Evolutionary conservation across 305 asterid species (phyloP), one percentile per base, ranked within the genome.

Genomic region (Andrographis paniculata): DNA sequence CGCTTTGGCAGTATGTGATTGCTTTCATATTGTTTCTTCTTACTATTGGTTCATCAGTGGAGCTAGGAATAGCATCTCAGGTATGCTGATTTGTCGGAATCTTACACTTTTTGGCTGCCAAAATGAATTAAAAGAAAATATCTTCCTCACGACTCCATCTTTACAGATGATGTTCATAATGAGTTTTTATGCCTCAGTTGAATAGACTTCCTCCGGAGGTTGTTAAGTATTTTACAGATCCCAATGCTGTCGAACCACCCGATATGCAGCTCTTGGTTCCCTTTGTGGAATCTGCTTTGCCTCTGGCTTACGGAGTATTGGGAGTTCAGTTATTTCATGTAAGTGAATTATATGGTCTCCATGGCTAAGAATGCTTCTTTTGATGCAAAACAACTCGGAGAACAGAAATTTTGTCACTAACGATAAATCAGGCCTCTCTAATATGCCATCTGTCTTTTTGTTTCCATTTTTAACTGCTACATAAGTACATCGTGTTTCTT

Each of bases 1-100:
- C 95, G 9, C 93, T 87, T 53, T 87, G 95, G 95, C 96, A 87
- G 69, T 84, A 84, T 69, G 95, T 87, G 62, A 87, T 87, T 63
- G 93, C 92, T 61, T 58, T 87, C 59, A 67, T 87, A 59, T 67
- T 84, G 65, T 74, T 87, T 69, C 83, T 87, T 69, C 91, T 87
- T 58, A 84, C 96, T 4, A 68, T 78, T 58, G 96, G 95, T 49
- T 87, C 96, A 44, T 84, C 94, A 2, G 87, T 87, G 70, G 96
- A 87, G 68, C 75, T 87, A 20, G 96, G 96, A 54, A 78, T 87
- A 59, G 87, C 95, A 55, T 84, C 92, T 69, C 96, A 87, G 94
- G 96, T 87, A 61, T 48, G 41, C 45, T 60, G 33, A 52, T 69
- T 18, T 53, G 43, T 43, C 22, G 0, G 8, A 18, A 27, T 31